Base-by-base conservation (phyloP, 345 rosid genomes). In the Corymbia maculata region DNA sequence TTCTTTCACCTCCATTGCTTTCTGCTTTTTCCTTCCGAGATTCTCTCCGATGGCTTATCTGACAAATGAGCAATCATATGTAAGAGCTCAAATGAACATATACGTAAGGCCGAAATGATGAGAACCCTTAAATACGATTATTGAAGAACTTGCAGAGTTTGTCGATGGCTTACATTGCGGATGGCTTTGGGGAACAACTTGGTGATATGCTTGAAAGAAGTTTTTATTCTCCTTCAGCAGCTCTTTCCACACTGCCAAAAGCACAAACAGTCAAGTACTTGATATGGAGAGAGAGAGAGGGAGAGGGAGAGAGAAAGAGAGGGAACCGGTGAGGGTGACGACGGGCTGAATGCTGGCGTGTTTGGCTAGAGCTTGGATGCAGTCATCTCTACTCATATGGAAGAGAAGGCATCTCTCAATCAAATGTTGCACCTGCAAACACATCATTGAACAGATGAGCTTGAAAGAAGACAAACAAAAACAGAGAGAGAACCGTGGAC, bases 381-480 rank as follows among this genome's bases (percentile, higher is more conserved):
- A 93, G 30, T 92, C 94, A 51, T 94, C 94, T 88, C 93, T 91
- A 70, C 87, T 90, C 94, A 93, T 93, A 51, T 89, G 92, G 80
- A 93, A 89, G 45, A 92, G 86, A 84, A 93, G 82, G 90, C 95
- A 94, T 88, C 92, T 91, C 93, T 93, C 94, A 79, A 92, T 94
- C 95, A 92, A 88, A 57, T 92, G 90, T 51, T 94, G 95, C 90
- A 94, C 95, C 94, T 94, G 59, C 49, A 80, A 4, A 75, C 44
- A 17, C 21, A 17, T 36, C 82, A 2, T 70, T 36, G 47, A 19
- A 36, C 21, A 70, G 47, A 70, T 16, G 24, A 70, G 42, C 82
- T 70, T 19, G 47, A 70, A 17, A 70, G 12, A 70, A 70, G 82
- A 42, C 1, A 10, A 44, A 2, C 36, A 19, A 70, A 5, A 19